Base-by-base conservation (phyloP, 345 rosid species). In the Chamaenerion angustifolium region DNA sequence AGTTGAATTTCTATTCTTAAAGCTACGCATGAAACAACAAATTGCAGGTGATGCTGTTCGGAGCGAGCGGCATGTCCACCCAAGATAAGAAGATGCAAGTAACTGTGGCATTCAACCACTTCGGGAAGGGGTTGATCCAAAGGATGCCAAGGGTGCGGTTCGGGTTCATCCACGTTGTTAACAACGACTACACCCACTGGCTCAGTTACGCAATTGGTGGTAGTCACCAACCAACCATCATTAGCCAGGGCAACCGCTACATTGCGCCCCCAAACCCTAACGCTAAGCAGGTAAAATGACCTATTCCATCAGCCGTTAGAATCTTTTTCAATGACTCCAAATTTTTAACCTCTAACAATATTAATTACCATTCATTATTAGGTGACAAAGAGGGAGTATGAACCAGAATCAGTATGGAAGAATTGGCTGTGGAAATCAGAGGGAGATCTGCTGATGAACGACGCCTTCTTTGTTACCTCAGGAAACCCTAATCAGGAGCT, bases 151-250 rank as follows among this genome's bases (percentile, higher is more conserved):
- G 89, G 56, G 69, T 76, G 56, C 61, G 89, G 48, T 73, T 42
- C 47, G 89, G 94, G 12, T 55, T 67, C 59, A 13, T 75, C 48
- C 94, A 84, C 56, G 83, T 84, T 12, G 86, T 78, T 21, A 84
- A 84, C 66, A 84, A 84, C 55, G 94, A 84, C 66, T 80, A 80
- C 57, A 78, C 88, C 16, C 88, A 78, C 42, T 83, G 88, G 88
- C 65, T 56, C 11, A 76, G 64, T 80, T 84, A 78, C 35, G 84
- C 86, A 14, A 76, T 84, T 11, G 86, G 89, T 25, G 94, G 89
- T 25, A 84, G 82, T 62, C 40, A 50, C 16, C 15, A 56, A 14
- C 89, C 89, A 17, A 81, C 86, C 48, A 78, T 84, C 59, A 58
- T 84, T 42, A 84, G 94, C 50, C 80, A 81, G 48, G 94, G 89